Conservation (phyloP, 176 grass and related monocot genomes). For the Cymbopogon citratus region DNA sequence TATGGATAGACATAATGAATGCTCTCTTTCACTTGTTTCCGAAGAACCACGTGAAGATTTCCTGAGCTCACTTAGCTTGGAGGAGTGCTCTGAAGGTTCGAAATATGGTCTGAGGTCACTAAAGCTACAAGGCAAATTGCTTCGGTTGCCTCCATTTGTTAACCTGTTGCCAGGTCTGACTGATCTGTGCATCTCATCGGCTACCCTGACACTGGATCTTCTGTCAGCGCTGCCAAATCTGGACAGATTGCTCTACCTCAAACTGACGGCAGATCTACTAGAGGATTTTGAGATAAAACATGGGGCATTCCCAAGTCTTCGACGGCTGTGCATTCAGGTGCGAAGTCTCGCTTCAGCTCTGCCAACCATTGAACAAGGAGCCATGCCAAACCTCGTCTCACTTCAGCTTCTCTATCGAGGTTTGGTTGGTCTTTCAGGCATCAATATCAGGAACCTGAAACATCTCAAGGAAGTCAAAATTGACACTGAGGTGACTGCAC, state of each 20-base stretch:
- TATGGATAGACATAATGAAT: background rate
- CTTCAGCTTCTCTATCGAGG: constrained; percentile 15
- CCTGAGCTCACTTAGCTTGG: constrained; percentile 8
- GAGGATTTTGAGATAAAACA: constrained; percentile 21
- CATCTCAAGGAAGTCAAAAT: constrained; percentile 30
- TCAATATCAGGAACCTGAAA: constrained; percentile 24
- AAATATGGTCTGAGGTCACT: constrained; percentile 29
- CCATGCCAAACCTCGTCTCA: constrained; percentile 16
- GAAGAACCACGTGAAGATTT: background rate
- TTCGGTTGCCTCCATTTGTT: constrained; percentile 21
- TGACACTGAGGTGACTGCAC: background rate
- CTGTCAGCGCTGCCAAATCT: constrained; percentile 17
- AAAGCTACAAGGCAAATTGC: constrained; percentile 20
- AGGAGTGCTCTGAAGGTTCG: constrained; percentile 25
- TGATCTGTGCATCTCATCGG: constrained; percentile 34
- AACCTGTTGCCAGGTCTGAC: background rate
- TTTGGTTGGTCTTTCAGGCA: constrained; percentile 14
- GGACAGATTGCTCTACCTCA: constrained; percentile 29
- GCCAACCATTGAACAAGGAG: constrained; percentile 23
- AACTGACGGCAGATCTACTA: background rate
- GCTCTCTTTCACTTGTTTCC: constrained; percentile 18
- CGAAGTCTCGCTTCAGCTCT: background rate
- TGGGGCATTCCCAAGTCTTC: constrained; percentile 24
- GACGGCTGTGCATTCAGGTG: constrained; percentile 14
- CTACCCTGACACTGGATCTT: background rate